Conservation (phyloP, 2,329 filamentous ascomycete species). For the Pleurostoma richardsiae region DNA sequence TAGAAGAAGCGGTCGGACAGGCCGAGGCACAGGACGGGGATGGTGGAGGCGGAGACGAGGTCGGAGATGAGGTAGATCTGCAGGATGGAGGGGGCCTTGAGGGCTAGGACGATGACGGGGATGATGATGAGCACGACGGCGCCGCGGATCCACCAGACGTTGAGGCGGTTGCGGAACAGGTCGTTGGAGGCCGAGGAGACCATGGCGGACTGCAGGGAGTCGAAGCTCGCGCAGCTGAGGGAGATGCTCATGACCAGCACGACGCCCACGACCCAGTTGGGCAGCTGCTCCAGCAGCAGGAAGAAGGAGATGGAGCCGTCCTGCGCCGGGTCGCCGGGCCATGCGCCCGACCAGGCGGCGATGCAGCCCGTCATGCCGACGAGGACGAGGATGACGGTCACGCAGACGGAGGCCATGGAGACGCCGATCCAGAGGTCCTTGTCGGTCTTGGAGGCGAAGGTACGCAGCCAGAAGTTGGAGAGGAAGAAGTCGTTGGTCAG, state of each 20-base stretch:
- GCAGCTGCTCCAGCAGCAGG: conserved; percentile 64
- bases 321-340: conserved; percentile 53
- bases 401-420: conserved; percentile 58
- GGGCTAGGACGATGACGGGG: conserved; percentile 67
- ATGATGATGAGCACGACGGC: conserved; percentile 69
- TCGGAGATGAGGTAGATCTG: conserved; percentile 83
- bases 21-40: conserved; percentile 72
- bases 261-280: conserved; percentile 76
- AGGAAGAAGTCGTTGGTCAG: conserved; percentile 85
- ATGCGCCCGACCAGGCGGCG: conserved; percentile 72
- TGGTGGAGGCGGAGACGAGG: conserved; percentile 69
- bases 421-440: conserved; percentile 72
- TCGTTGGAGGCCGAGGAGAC: conserved; percentile 82
- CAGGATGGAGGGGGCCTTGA: conserved; percentile 68
- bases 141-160: conserved; percentile 67
- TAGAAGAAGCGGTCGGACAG: conserved; percentile 57
- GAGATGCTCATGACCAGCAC: conserved; percentile 76
- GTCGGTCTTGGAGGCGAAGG: conserved; percentile 76
- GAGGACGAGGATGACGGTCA: conserved; percentile 66
- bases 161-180: conserved; percentile 75
- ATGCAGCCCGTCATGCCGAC: conserved; percentile 71
- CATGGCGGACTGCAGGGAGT: conserved; percentile 78
- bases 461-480: conserved; percentile 78
- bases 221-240: conserved; percentile 73
- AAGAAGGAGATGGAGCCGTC: conserved; percentile 71